Evolutionary conservation across 2,329 filamentous ascomycete genomes (phyloP), one percentile per base, ranked within the genome.

Genomic region (Xylaria polymorpha): DNA sequence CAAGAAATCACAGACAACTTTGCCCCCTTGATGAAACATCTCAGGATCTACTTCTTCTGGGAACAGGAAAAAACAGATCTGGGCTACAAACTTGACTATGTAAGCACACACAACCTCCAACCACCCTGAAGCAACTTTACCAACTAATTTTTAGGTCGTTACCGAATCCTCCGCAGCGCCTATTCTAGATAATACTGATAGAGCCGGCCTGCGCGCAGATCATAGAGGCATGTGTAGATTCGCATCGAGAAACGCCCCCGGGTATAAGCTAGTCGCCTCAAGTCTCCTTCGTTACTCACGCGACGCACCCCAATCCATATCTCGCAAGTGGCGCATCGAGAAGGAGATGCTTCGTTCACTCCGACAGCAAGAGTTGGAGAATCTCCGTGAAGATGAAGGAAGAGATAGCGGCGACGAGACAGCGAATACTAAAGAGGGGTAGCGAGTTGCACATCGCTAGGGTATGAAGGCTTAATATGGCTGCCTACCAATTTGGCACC

Each of bases 1-100:
- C 68, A 71, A 32, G 66, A 71, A 43, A 62, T 69, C 37, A 68
- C 68, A 3, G 68, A 69, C 9, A 71, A 71, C 46, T 71, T 71
- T 39, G 37, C 37, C 1, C 68, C 68, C 1, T 43, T 68, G 32
- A 71, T 71, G 61, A 68, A 62, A 63, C 39, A 67, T 20, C 35
- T 71, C 25, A 53, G 61, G 3, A 44, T 69, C 4, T 71, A 57
- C 53, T 71, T 71, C 61, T 70, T 71, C 35, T 66, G 68, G 66
- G 66, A 69, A 32, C 66, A 71, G 25, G 41, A 66, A 14, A 71
- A 69, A 35, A 69, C 68, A 29, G 62, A 66, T 14, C 56, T 65
- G 1, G 66, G 68, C 1, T 61, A 61, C n/a, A 71, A 66, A 18
- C 35, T 57, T 15, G 66, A 68, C 43, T 68, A 68, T 57, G 65